phyloP scores from a whole-genome alignment of 441 rosid species.

The Pelargonium myrrhifolium region DNA sequence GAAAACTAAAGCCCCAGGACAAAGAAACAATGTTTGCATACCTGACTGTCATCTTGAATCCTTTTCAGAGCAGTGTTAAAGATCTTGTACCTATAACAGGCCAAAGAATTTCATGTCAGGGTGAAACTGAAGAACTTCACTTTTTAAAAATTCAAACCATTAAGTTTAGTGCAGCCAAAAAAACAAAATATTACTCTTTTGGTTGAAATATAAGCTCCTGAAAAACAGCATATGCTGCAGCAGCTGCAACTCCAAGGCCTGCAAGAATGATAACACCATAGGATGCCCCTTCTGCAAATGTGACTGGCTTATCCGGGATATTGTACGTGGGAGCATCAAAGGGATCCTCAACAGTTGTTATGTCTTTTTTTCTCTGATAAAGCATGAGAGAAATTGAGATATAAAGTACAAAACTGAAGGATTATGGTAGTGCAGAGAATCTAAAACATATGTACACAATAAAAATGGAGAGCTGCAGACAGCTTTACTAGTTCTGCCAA shows the following conservation, averaged over 20 bases:
- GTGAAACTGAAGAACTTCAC: constrained; percentile 3
- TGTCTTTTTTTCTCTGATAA: constrained; percentile 61
- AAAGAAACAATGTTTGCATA: constrained; percentile 24
- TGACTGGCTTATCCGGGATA: constrained; percentile 90
- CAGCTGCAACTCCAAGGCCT: constrained; percentile 90
- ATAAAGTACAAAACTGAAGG: constrained; percentile 5
- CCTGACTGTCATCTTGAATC: constrained; percentile 92
- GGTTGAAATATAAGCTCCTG: constrained; percentile 92
- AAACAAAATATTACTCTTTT: constrained; percentile 61
- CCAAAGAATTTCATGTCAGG: constrained; percentile 11
- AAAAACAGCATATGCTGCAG: constrained; percentile 82
- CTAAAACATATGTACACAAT: not conserved
- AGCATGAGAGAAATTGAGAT: constrained; percentile 10
- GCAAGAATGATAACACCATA: constrained; percentile 78
- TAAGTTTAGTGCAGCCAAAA: constrained; percentile 14
- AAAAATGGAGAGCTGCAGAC: not conserved
- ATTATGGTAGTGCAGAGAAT: not conserved
- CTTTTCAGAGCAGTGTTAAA: constrained; percentile 78
- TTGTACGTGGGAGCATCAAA: constrained; percentile 90
- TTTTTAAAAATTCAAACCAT: constrained; percentile 11
- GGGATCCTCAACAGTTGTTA: constrained; percentile 83
- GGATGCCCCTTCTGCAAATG: constrained; percentile 90
- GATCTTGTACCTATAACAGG: constrained; percentile 56
- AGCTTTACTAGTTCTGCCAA: too few relatives aligned
- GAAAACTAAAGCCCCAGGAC: not conserved